Percentiles rank a stretch among this genome's conserved stretches.
These are phyloP conservation scores for Echinochloa phyllopogon DNA, from an alignment of 176 grass and related monocot genomes.

Conservation along the genomic window DNA sequence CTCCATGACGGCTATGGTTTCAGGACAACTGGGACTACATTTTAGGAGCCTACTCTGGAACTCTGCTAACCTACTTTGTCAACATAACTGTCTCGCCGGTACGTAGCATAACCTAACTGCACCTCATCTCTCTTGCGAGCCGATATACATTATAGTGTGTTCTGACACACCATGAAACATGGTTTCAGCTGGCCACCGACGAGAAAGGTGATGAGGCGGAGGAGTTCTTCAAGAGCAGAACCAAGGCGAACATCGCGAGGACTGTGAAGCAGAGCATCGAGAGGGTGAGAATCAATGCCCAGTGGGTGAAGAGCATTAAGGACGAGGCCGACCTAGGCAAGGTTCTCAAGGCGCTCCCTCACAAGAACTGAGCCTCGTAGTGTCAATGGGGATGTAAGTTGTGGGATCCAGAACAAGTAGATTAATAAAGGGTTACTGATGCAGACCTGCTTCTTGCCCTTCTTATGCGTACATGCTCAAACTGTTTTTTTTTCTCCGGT, in stretches of 20 bases:
- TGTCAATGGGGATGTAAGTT: background rate
- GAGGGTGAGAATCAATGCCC: slow-evolving; percentile 77
- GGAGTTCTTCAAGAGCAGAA: slow-evolving; percentile 76
- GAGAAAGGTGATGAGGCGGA: slow-evolving; percentile 78
- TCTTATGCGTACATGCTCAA: background rate
- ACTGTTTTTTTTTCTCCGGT: background rate
- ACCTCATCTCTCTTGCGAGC: background rate
- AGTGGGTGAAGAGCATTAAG: slow-evolving; percentile 76
- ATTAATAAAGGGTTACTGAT: slow-evolving; percentile 2
- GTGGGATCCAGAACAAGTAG: background rate
- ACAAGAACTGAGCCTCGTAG: slow-evolving; percentile 41
- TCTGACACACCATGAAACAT: background rate
- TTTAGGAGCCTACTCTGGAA: slow-evolving; percentile 73
- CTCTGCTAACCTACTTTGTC: slow-evolving; percentile 72
- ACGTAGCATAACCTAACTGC: background rate
- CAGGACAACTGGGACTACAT: slow-evolving; percentile 97
- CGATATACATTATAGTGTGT: background rate
- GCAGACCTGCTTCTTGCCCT: background rate
- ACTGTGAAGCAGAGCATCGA: slow-evolving; percentile 92
- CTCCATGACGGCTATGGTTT: slow-evolving; percentile 22
- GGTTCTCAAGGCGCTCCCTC: slow-evolving; percentile 54
- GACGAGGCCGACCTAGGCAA: slow-evolving; percentile 57
- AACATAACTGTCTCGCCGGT: slow-evolving; percentile 64
- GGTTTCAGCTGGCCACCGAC: slow-evolving; percentile 68
- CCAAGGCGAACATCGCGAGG: slow-evolving; percentile 69